Evolutionary conservation across 306 rosid species (phyloP), one percentile per base, ranked within the genome.

Genomic region (Vigna nakashimae): DNA sequence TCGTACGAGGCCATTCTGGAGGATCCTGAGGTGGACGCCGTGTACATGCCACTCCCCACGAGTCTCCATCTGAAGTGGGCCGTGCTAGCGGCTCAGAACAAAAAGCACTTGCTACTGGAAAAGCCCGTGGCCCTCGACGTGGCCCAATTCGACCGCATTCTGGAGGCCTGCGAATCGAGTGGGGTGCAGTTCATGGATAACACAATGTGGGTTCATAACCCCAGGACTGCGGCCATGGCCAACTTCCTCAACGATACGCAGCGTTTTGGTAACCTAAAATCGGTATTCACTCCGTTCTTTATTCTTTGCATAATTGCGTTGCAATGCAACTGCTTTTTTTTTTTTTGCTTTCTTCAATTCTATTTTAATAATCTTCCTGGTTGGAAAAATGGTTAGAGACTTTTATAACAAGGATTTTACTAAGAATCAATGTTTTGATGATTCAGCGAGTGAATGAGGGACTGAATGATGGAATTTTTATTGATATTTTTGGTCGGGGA

Each of bases 141-240:
- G 1, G 81, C 85, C 4, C 88, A 91, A 85, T 88, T 94, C 7
- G 97, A 94, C 22, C 45, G 45, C 69, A 88, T 94, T 12, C 13
- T 80, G 0, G 86, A 78, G 40, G 94, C 97, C 1, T 90, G 92
- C 17, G 92, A 94, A 32, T 79, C 88, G 28, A 89, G 71, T 85
- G 96, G 96, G 51, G 87, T 94, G 20, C 97, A 90, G 94, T 78
- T 94, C 74, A 94, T 94, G 97, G 98, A 94, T 24, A 93, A 91
- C 10, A 90, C 98, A 62, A 90, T 91, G 97, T 90, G 94, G 96
- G 86, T 91, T 76, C 98, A 94, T 82, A 83, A 91, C 16, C 97
- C 98, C 5, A 85, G 98, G 38, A 90, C 97, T 12, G 71, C 88
- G 30, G 74, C 82, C 55, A 92, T 91, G 86, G 83, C 60, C 3